These are phyloP conservation scores for Coleophoma cylindrospora DNA, from an alignment of 2,329 filamentous ascomycete species.

Conservation along the genomic window DNA sequence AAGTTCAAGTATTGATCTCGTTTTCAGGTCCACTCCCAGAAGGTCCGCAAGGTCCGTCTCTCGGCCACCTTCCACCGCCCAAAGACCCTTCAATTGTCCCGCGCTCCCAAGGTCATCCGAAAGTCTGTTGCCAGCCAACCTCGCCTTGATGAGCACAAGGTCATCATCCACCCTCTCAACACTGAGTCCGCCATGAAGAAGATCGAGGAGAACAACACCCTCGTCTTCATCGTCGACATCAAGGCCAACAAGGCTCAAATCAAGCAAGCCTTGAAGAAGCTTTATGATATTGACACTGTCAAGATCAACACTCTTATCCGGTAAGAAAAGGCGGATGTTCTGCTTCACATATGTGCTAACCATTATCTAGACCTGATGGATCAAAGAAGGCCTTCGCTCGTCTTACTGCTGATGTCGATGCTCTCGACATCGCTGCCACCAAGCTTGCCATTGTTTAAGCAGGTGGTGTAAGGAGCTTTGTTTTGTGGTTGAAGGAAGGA, in stretches of 20 bases:
- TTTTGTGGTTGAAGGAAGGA: slow-evolving; percentile 28
- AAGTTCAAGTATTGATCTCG: slow-evolving; percentile 14
- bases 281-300: slow-evolving; percentile 95
- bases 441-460: slow-evolving; percentile 96
- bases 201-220: slow-evolving; percentile 99
- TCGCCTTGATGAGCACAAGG: slow-evolving; percentile 94
- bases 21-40: slow-evolving; percentile 66
- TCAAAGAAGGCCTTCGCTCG: slow-evolving; percentile 98
- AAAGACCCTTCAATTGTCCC: slow-evolving; percentile 90
- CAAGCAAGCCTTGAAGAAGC: slow-evolving; percentile 96
- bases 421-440: slow-evolving; percentile 97
- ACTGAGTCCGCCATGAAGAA: slow-evolving; percentile 99
- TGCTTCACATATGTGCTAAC: slow-evolving; percentile 8
- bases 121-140: slow-evolving; percentile 87
- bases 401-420: slow-evolving; percentile 93
- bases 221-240: slow-evolving; percentile 94
- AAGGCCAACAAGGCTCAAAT: slow-evolving; percentile 99
- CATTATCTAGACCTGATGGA: slow-evolving; percentile 70
- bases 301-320: slow-evolving; percentile 99
- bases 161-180: slow-evolving; percentile 97
- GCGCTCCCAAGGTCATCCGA: slow-evolving; percentile 92
- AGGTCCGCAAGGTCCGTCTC: slow-evolving; percentile 87
- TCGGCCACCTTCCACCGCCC: slow-evolving; percentile 96
- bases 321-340: slow-evolving; percentile 40
- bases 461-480: slow-evolving; percentile 34